Conservation (phyloP, 805 yeast genomes). For the Pichia scutulata region DNA sequence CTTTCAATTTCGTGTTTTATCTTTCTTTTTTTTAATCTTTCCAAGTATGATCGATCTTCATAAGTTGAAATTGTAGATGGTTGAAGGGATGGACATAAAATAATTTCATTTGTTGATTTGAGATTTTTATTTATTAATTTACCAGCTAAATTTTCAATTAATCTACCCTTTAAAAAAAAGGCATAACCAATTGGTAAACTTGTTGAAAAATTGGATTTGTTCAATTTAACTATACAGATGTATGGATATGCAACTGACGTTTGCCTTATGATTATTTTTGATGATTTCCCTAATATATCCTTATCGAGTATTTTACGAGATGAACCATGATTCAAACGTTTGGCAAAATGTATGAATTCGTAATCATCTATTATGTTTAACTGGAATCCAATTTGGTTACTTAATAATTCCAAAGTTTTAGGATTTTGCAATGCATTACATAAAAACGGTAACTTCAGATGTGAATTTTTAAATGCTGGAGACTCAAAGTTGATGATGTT, state of each 20-base stretch:
- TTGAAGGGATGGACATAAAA: conserved; percentile 21
- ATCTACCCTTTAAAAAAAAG: conserved; percentile 33
- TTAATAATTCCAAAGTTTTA: conserved; percentile 38
- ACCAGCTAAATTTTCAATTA: conserved; percentile 36
- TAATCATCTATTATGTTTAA: conserved; percentile 40
- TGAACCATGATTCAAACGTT: not conserved
- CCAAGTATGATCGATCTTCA: conserved; percentile 15
- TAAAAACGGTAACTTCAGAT: conserved; percentile 37
- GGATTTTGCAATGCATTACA: conserved; percentile 48
- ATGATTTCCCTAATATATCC: not conserved
- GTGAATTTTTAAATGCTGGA: conserved; percentile 21
- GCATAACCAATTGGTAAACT: conserved; percentile 29
- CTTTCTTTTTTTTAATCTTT: not conserved
- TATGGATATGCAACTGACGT: conserved; percentile 25
- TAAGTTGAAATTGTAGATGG: conserved; percentile 21
- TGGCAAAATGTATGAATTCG: conserved; percentile 41
- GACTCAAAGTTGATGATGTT: conserved; percentile 17
- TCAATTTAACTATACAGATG: conserved; percentile 19
- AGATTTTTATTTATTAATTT: conserved; percentile 6
- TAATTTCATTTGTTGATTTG: conserved; percentile 10
- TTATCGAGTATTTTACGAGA: not conserved
- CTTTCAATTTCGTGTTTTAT: not conserved
- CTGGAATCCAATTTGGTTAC: conserved; percentile 45
- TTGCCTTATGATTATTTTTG: conserved; percentile 11
- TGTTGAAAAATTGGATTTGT: conserved; percentile 4